Base-by-base conservation (phyloP, 108 stramenopile genomes). In the Fragilaria radians region DNA sequence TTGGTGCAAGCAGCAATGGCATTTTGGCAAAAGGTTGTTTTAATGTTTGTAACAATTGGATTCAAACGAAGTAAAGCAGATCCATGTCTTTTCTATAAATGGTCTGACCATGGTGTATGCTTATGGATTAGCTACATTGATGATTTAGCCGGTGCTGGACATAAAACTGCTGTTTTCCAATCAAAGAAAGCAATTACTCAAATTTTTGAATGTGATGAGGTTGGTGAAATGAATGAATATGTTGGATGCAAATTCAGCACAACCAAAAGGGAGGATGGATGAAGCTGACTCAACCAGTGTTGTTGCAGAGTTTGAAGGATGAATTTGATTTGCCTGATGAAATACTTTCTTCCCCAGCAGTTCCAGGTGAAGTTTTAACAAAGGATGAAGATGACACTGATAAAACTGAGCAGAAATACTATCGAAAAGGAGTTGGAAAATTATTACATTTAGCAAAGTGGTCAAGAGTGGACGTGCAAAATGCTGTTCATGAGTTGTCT, bases 231-330 rank as follows among this genome's bases (percentile, higher is more conserved):
- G 34, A 65, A 31, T 14, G 73, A 72, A 33, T 74, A 79, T 51
- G 73, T 79, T n/a, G 73, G 78, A 3, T 60, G 62, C 51, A 67
- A 74, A 28, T 52, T 74, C 5, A 61, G 66, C 9, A 52, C 53
- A 26, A 28, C 22, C 14, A 23, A 48, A 17, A 32, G 25, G 0
- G 32, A 21, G 25, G 56, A 26, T 11, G 18, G 5, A 14, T 76
- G 26, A 61, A 61, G 29, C 23, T 80, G 11, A 69, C 68, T 17
- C 78, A 80, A 63, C 70, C 74, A 45, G 78, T 80, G 3, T 23
- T 72, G 24, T 30, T 80, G 0, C 74, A 80, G 25, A 72, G 63
- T 18, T 58, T 71, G 9, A 46, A 42, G 0, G 68, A 75, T 23
- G 58, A 66, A 47, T 70, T 70, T 32, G 59, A 66, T 4, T 30